Conservation (phyloP, 768 basidiomycete genomes). For the Pleurotus pulmonarius region DNA sequence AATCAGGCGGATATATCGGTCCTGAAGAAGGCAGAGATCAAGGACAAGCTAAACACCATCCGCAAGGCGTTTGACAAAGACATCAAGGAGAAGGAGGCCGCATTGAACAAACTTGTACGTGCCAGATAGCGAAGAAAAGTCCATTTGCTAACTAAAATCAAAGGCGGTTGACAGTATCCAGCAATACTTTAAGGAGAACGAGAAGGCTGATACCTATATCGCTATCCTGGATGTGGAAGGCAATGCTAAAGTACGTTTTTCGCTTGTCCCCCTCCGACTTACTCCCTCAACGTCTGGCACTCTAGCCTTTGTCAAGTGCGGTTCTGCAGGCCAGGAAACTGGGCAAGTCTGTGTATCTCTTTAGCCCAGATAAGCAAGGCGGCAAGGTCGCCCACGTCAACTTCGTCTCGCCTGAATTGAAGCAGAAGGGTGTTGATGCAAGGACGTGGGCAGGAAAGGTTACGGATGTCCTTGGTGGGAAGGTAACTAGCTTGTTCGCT, state of each 20-base stretch:
- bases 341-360: conserved; percentile 82
- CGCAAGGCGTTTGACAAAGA: conserved; percentile 86
- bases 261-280: neutral
- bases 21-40: conserved; percentile 74
- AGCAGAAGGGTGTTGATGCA: conserved; percentile 71
- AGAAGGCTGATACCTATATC: conserved; percentile 66
- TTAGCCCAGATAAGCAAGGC: conserved; percentile 68
- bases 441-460: conserved; percentile 86
- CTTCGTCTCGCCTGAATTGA: conserved; percentile 57
- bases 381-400: conserved; percentile 88
- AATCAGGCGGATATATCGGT: conserved; percentile 88
- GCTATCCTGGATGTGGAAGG: conserved; percentile 73
- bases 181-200: conserved; percentile 75
- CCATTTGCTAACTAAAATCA: neutral
- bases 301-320: conserved; percentile 71
- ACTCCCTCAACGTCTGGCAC: neutral
- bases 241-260: conserved; percentile 68
- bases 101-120: conserved; percentile 72
- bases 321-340: conserved; percentile 76
- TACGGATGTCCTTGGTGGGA: conserved; percentile 81
- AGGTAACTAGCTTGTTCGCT: conserved; percentile 42
- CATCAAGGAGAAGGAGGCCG: conserved; percentile 75
- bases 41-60: conserved; percentile 64
- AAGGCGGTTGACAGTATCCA: conserved; percentile 71
- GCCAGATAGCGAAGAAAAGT: neutral